phyloP scores from a whole-genome alignment of 805 yeast species.

The Vanderwaltozyma tropicalis region DNA sequence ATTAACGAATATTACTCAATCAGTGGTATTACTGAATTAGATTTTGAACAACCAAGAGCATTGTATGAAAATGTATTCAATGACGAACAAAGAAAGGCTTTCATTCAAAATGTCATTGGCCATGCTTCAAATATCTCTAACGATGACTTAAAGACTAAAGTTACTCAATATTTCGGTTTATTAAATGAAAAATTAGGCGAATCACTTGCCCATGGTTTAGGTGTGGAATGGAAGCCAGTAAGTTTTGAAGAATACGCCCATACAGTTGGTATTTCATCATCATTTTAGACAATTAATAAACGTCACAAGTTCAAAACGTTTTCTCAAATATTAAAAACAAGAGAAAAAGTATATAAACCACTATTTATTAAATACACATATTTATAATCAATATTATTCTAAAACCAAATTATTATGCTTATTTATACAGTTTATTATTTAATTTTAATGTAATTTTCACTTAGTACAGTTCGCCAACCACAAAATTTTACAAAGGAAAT shows the following conservation, averaged over 20 bases:
- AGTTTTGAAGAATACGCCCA: slow-evolving; percentile 29
- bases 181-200: slow-evolving; percentile 34
- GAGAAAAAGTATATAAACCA: too few relatives aligned
- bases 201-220: slow-evolving; percentile 33
- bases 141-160: slow-evolving; percentile 28
- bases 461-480: not conserved
- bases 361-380: too few relatives aligned
- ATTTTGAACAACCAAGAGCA: slow-evolving; percentile 38
- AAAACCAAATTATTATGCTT: too few relatives aligned
- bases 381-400: too few relatives aligned
- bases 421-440: too few relatives aligned
- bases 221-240: slow-evolving; percentile 29
- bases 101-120: slow-evolving; percentile 31
- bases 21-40: slow-evolving; percentile 34
- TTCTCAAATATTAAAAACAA: too few relatives aligned
- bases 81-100: slow-evolving; percentile 26
- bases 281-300: too few relatives aligned
- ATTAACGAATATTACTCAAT: slow-evolving; percentile 30
- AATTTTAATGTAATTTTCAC: too few relatives aligned
- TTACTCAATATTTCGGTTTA: slow-evolving; percentile 35
- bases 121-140: slow-evolving; percentile 30
- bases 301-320: too few relatives aligned
- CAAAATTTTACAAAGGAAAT: not conserved
- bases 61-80: slow-evolving; percentile 33
- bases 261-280: slow-evolving; percentile 16